Percentiles rank a stretch among this genome's conserved stretches.
phyloP scores from a whole-genome alignment of 371 early-diverging fungal genomes.

The Mortierella sp. region DNA sequence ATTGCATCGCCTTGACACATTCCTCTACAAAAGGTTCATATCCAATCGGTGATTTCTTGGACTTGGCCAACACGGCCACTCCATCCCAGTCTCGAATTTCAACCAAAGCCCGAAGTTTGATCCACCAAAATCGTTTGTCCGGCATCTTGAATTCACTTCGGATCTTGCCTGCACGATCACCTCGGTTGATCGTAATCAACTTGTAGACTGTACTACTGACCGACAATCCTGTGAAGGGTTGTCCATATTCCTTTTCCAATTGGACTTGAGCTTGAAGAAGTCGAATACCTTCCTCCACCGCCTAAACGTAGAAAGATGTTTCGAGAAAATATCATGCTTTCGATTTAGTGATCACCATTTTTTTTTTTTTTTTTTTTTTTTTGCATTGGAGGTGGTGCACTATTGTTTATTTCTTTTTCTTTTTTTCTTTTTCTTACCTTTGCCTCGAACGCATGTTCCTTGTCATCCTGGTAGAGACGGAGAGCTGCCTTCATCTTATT shows the following conservation, averaged over 20 bases:
- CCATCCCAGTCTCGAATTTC: slow-evolving; percentile 88
- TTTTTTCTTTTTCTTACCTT: slow-evolving; percentile 60
- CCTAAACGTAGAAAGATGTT: slow-evolving; percentile 57
- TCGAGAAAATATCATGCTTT: neutral
- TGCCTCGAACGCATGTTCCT: slow-evolving; percentile 76
- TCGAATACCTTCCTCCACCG: slow-evolving; percentile 79
- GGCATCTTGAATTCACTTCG: slow-evolving; percentile 89
- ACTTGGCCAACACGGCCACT: slow-evolving; percentile 82
- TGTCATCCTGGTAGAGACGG: slow-evolving; percentile 80
- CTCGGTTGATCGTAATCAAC: slow-evolving; percentile 78
- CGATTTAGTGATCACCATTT: no score
- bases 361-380: no score
- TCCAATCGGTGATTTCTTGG: slow-evolving; percentile 87
- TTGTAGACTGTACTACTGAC: slow-evolving; percentile 89
- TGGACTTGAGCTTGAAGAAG: slow-evolving; percentile 79
- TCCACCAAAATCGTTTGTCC: slow-evolving; percentile 89
- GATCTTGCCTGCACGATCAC: slow-evolving; percentile 77
- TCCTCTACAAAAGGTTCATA: slow-evolving; percentile 89
- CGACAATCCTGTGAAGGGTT: slow-evolving; percentile 76
- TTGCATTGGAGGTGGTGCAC: no score
- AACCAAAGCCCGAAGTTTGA: slow-evolving; percentile 87
- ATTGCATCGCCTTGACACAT: slow-evolving; percentile 80
- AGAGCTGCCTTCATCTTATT: slow-evolving; percentile 75
- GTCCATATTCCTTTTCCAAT: slow-evolving; percentile 76
- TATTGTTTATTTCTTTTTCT: no score